Evolutionary conservation across 2,329 filamentous ascomycete genomes (phyloP), one percentile per base, ranked within the genome.

Genomic region (Acrocalymma vagum): DNA sequence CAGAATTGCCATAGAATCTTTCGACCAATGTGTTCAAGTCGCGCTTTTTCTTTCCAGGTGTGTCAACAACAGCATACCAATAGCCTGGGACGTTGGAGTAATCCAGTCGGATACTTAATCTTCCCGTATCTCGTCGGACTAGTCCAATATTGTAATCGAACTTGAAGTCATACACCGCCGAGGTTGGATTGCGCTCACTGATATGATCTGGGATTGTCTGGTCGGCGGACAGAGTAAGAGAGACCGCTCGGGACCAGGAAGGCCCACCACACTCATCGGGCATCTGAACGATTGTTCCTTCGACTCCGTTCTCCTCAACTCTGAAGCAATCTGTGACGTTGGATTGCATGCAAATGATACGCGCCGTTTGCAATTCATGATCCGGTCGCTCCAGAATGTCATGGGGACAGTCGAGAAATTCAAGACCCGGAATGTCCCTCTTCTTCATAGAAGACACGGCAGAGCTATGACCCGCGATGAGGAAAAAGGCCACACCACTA

Each of bases 371-470:
- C 73, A 76, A 51, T 61, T 50, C 31, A 70, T 71, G 6, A 78
- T n/a, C n/a, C n/a, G n/a, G n/a, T n/a, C n/a, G 21, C 10, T 73
- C 73, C 73, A 69, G n/a, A 76, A 57, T 73, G 68, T 3, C 72
- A 76, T 9, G n/a, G n/a, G n/a, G n/a, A n/a, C 73, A 73, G 41
- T 77, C 72, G 14, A 73, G 63, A 53, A 69, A 71, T 48, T 72
- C 63, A 0, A 77, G 48, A 1, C n/a, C n/a, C n/a, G n/a, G 63
- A 63, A 10, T 56, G 29, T 21, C 70, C 61, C 4, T 71, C 28
- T 28, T 63, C 59, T 20, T 69, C 60, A 5, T 72, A 70, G 3
- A 32, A 39, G n/a, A n/a, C n/a, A n/a, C n/a, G n/a, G n/a, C n/a
- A n/a, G n/a, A 6, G 57, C 55, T 6, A 73, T 41, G 14, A 73